These are phyloP conservation scores for Lantana camara DNA, from an alignment of 257 asterid species.

Conservation along the genomic window DNA sequence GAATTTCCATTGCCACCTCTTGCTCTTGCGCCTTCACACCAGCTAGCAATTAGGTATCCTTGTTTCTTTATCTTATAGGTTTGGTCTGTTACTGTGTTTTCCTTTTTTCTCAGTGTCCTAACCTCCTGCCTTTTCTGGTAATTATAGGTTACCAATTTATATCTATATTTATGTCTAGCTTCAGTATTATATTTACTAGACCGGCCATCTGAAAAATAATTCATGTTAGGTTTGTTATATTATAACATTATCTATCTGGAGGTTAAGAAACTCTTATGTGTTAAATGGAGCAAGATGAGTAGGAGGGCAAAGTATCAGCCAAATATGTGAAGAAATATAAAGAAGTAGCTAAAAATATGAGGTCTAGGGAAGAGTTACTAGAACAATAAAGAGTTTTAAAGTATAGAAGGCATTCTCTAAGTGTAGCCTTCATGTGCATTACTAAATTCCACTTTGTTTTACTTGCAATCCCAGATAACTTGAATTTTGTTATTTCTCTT, in stretches of 20 bases:
- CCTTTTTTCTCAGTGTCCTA: background rate
- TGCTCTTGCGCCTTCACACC: constrained; percentile 76
- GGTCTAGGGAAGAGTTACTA: background rate
- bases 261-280: background rate
- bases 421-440: constrained; percentile 15
- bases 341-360: background rate
- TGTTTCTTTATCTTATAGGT: constrained; percentile 7
- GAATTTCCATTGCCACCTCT: constrained; percentile 97
- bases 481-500: constrained; percentile 3
- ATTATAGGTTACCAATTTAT: background rate
- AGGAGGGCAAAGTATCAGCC: constrained; percentile 4
- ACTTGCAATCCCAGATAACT: constrained; percentile 9
- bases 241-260: background rate
- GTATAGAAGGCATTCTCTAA: constrained; percentile 9
- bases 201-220: background rate
- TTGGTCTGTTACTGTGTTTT: background rate
- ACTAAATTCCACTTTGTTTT: constrained; percentile 16
- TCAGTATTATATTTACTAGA: background rate
- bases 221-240: background rate
- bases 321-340: background rate
- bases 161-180: background rate
- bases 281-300: background rate
- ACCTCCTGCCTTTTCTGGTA: constrained; percentile 4
- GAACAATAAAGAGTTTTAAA: too few relatives aligned
- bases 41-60: constrained; percentile 65